Conservation (phyloP, 2,329 filamentous ascomycete genomes). For the Neurospora crassa region DNA sequence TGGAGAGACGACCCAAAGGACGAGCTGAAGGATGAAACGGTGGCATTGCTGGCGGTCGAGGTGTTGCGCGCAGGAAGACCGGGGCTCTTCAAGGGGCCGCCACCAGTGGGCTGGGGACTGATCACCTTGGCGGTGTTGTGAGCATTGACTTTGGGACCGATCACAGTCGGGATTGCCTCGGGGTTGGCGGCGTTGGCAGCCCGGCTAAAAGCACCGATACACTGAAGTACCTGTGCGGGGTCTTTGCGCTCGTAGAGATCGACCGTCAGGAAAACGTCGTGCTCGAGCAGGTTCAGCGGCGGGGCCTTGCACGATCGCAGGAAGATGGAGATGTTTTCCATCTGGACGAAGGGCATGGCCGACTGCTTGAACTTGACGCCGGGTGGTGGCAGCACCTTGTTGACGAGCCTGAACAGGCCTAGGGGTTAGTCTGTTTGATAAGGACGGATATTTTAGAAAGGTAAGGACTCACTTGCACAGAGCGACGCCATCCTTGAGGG, state of each 20-base stretch:
- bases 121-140: constrained; percentile 40
- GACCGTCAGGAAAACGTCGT: constrained; percentile 95
- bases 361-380: constrained; percentile 86
- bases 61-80: constrained; percentile 35
- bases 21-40: constrained; percentile 1
- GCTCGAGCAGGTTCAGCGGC: constrained; percentile 78
- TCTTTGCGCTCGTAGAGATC: constrained; percentile 95
- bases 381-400: constrained; percentile 65
- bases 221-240: constrained; percentile 90
- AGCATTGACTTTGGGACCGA: constrained; percentile 53
- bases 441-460: background rate
- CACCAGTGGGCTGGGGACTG: constrained; percentile 59
- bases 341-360: constrained; percentile 95
- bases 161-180: constrained; percentile 59
- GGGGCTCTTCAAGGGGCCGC: constrained; percentile 21
- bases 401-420: constrained; percentile 57
- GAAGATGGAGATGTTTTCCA: constrained; percentile 99
- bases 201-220: constrained; percentile 82
- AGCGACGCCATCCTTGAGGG: constrained; percentile 80
- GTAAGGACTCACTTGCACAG: constrained; percentile 67
- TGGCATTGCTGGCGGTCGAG: constrained; percentile 48
- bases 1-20: constrained; percentile 33
- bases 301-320: constrained; percentile 76
- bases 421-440: constrained; percentile 7
- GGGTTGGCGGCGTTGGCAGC: constrained; percentile 70